These are phyloP conservation scores for Musa itinerans DNA, from an alignment of 176 grass and related monocot species.

Conservation along the genomic window DNA sequence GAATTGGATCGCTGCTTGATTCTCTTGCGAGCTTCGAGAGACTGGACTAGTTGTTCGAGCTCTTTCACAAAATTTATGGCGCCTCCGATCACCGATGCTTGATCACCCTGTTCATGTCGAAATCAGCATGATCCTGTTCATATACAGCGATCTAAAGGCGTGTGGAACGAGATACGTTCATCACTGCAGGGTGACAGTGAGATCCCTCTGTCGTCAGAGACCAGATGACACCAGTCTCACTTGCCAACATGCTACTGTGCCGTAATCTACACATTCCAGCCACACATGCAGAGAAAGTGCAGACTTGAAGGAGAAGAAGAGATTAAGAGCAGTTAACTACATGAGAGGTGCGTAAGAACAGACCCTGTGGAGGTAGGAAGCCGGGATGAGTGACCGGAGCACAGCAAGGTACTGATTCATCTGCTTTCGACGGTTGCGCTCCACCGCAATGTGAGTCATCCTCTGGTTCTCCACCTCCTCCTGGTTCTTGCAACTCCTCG, in stretches of 20 bases:
- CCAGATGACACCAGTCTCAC: background rate
- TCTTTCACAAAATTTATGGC: conserved; percentile 22
- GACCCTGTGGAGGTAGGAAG: conserved; percentile 79
- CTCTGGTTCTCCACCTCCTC: conserved; percentile 86
- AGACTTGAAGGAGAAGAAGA: background rate
- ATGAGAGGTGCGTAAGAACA: too few relatives aligned
- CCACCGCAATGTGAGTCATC: conserved; percentile 94
- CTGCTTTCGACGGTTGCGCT: conserved; percentile 70
- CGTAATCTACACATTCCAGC: too few relatives aligned
- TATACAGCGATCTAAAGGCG: background rate
- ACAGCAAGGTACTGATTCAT: conserved; percentile 87
- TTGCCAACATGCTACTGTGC: background rate
- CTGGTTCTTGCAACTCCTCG: conserved; percentile 52
- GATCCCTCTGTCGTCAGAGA: conserved; percentile 9
- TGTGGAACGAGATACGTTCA: conserved; percentile 15
- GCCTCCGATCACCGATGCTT: conserved; percentile 18
- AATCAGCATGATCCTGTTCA: background rate
- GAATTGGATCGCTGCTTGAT: conserved; percentile 1
- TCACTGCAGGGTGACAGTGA: conserved; percentile 6
- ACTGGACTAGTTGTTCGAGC: conserved; percentile 13
- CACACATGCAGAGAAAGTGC: too few relatives aligned
- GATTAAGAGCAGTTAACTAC: background rate
- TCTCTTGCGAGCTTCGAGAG: conserved; percentile 8
- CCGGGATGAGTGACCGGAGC: conserved; percentile 65
- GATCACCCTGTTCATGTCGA: background rate